A percentile compares a stretch with the other conserved stretches of the same genome.
These are phyloP conservation scores for Syzygium grande DNA, from an alignment of 345 rosid species.

Conservation along the genomic window DNA sequence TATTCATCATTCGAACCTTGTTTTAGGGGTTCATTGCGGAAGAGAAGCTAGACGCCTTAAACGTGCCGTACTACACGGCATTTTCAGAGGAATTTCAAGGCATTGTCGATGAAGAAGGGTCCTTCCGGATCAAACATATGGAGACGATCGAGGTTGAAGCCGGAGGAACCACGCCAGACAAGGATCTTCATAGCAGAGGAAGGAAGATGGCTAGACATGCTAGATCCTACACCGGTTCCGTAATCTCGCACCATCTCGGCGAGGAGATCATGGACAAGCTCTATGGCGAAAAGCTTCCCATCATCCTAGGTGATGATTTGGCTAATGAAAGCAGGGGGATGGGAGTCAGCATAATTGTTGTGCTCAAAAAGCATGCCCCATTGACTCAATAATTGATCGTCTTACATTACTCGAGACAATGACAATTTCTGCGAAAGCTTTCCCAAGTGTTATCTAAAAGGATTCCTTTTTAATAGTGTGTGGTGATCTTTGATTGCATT, in stretches of 20 bases:
- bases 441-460: background rate
- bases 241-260: constrained; percentile 9
- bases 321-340: background rate
- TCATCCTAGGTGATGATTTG: background rate
- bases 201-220: background rate
- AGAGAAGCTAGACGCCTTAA: constrained; percentile 10
- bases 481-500: background rate
- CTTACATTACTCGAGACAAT: no score
- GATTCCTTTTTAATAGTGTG: background rate
- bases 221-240: constrained; percentile 6
- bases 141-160: background rate
- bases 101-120: background rate
- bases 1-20: background rate
- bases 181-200: background rate
- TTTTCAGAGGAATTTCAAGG: constrained; percentile 3
- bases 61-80: constrained; percentile 9
- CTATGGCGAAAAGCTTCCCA: constrained; percentile 1
- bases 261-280: constrained; percentile 5
- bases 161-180: background rate
- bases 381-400: background rate
- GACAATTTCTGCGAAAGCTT: background rate
- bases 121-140: constrained; percentile 1
- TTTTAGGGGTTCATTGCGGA: constrained; percentile 4
- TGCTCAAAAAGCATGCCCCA: background rate
- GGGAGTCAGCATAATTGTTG: background rate